phyloP scores from a whole-genome alignment of 192 early-diverging fungal species.

The Backusella liffmaniae region DNA sequence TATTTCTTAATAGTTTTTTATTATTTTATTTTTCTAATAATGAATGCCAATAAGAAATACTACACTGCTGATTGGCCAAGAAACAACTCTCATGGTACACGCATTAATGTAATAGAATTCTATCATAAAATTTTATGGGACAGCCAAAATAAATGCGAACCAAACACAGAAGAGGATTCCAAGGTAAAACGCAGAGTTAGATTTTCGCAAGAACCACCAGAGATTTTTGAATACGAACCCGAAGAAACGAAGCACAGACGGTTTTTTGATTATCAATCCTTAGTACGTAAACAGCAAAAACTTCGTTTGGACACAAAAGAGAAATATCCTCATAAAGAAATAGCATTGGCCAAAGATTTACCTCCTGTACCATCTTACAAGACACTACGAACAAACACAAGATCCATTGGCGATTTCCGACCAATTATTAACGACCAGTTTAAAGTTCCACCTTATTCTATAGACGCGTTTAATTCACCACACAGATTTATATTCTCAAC shows the following conservation, averaged over 20 bases:
- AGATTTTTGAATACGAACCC: background rate
- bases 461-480: background rate
- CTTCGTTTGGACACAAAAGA: background rate
- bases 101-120: background rate
- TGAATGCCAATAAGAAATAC: background rate
- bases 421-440: background rate
- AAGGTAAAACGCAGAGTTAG: background rate
- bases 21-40: background rate
- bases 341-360: background rate
- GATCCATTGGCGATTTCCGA: background rate
- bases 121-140: constrained; percentile 5
- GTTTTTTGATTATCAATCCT: background rate
- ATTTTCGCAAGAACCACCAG: constrained; percentile 1
- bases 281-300: background rate
- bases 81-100: background rate
- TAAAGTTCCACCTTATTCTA: constrained; percentile 1
- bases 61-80: constrained; percentile 2
- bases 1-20: background rate
- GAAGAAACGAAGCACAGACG: background rate
- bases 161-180: background rate
- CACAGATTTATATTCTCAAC: background rate
- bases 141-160: background rate
- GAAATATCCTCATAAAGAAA: constrained; percentile 6
- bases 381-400: background rate
- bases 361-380: background rate